Evolutionary conservation across 306 rosid species (phyloP).

Genomic region (Vicia faba): DNA sequence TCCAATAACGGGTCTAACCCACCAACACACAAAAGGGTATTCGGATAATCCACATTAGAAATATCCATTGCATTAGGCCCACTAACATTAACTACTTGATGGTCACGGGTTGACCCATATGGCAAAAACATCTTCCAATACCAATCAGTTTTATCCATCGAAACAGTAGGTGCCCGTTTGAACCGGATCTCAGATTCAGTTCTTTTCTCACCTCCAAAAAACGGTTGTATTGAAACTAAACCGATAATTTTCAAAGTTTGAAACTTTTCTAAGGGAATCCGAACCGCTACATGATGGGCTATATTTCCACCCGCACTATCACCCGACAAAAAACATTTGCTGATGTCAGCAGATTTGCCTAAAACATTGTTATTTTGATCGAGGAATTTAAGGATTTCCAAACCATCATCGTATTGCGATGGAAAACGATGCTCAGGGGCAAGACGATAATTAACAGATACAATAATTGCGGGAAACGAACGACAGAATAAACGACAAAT

Average conservation of each 20-base stretch:
- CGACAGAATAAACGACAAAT: conserved; percentile 50
- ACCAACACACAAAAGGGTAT: conserved; percentile 52
- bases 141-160: conserved; percentile 54
- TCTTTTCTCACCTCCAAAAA: conserved; percentile 76
- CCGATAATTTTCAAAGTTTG: conserved; percentile 33
- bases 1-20: conserved; percentile 77
- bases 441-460: conserved; percentile 80
- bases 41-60: conserved; percentile 58
- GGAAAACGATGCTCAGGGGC: conserved; percentile 70
- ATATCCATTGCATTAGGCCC: conserved; percentile 60
- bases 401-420: conserved; percentile 68
- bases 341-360: conserved; percentile 47
- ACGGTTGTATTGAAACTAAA: conserved; percentile 68
- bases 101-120: conserved; percentile 49
- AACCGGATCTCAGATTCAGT: conserved; percentile 62
- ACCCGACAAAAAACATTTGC: conserved; percentile 60
- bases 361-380: conserved; percentile 35
- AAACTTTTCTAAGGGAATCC: conserved; percentile 26
- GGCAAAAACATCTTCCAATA: conserved; percentile 60
- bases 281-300: conserved; percentile 66
- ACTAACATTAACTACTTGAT: conserved; percentile 51
- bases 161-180: conserved; percentile 32
- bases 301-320: conserved; percentile 84
- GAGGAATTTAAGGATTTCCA: conserved; percentile 52
- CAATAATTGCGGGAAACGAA: conserved; percentile 47